Evolutionary conservation across 768 basidiomycete species (phyloP).

Genomic region (Inosperma sp.): DNA sequence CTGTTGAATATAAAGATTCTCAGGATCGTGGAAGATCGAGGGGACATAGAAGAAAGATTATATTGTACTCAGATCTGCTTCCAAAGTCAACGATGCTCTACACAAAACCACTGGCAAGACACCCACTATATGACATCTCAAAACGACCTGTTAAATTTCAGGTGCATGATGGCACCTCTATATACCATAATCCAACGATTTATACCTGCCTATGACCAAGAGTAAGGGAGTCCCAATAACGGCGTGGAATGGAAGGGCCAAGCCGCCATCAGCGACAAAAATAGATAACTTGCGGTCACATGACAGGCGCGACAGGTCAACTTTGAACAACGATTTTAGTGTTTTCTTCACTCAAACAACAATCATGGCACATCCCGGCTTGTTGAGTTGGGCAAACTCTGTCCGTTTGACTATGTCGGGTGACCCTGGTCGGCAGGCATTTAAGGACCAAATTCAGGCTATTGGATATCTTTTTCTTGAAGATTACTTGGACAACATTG

Average conservation of each 20-base stretch:
- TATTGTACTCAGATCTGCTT: no score
- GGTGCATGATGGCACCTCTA: no score
- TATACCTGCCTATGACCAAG: no score
- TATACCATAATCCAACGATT: no score
- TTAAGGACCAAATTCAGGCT: conserved; percentile 68
- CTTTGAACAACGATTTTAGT: conserved; percentile 8
- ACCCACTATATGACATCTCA: no score
- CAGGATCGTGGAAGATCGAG: no score
- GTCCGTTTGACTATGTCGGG: conserved; percentile 65
- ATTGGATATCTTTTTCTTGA: conserved; percentile 79
- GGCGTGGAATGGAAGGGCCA: not conserved
- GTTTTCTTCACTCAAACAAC: conserved; percentile 2
- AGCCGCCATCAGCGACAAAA: not conserved
- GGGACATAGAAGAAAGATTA: no score
- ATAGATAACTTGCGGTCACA: conserved; percentile 19
- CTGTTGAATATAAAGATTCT: no score
- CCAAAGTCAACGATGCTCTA: no score
- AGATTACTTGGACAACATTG: conserved; percentile 70
- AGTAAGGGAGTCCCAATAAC: no score
- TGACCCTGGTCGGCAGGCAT: conserved; percentile 65
- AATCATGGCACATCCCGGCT: conserved; percentile 46
- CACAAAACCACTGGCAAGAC: no score
- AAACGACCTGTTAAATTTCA: no score
- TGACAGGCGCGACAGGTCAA: conserved; percentile 22
- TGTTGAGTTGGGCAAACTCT: conserved; percentile 63